These are phyloP conservation scores for Talaromyces sp. DNA, from an alignment of 2,329 filamentous ascomycete species.

Conservation along the genomic window DNA sequence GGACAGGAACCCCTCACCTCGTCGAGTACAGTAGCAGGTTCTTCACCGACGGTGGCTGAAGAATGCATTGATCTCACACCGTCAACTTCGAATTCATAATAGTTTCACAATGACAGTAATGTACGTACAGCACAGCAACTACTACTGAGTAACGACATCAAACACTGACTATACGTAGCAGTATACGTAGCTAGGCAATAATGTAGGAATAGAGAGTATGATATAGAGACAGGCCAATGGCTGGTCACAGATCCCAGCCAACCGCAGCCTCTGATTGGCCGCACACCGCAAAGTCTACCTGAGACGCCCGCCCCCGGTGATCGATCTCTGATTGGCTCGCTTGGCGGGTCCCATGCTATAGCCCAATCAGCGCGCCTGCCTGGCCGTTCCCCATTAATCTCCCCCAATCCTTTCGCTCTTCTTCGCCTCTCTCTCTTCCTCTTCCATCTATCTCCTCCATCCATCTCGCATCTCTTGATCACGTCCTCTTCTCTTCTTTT, in stretches of 20 bases:
- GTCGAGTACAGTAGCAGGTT: neutral
- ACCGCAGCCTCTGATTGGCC: neutral
- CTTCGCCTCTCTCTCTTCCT: slow-evolving; percentile 17
- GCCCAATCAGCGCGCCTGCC: slow-evolving; percentile 1
- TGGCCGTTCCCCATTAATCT: slow-evolving; percentile 7
- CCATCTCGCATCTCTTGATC: slow-evolving; percentile 22
- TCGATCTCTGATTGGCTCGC: slow-evolving; percentile 10
- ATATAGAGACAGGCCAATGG: neutral
- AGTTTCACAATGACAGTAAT: neutral
- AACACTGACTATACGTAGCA: neutral
- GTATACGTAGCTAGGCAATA: too few species aligned
- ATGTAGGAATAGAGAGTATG: neutral
- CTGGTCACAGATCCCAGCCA: neutral
- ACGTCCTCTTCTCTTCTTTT: slow-evolving; percentile 29
- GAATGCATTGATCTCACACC: neutral
- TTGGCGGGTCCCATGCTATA: slow-evolving; percentile 9
- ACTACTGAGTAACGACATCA: neutral
- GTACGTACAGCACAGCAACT: neutral
- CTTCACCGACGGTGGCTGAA: neutral
- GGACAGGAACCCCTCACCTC: neutral
- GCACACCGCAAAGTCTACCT: neutral
- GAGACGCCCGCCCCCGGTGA: slow-evolving; percentile 14
- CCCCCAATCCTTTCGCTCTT: slow-evolving; percentile 12
- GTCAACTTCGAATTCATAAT: neutral
- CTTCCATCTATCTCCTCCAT: neutral